phyloP scores from a whole-genome alignment of 352 stramenopile genomes.

The Aphanomyces euteiches region DNA sequence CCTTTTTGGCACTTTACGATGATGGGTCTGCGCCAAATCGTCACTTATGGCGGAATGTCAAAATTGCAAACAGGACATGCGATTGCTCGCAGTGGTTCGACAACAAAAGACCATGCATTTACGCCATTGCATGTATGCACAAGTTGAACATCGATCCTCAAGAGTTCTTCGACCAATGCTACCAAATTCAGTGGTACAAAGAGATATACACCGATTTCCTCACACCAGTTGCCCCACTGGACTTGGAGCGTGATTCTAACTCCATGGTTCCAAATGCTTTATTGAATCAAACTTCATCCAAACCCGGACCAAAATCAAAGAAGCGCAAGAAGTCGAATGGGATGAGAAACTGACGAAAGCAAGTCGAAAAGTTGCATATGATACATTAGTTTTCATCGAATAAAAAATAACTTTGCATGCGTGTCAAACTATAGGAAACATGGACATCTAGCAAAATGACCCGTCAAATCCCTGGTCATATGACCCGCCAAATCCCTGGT shows the following conservation, averaged over 20 bases:
- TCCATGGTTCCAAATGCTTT: background rate
- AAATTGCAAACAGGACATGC: background rate
- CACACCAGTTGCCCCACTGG: background rate
- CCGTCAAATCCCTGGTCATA: no score
- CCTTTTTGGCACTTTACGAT: background rate
- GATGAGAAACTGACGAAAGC: background rate
- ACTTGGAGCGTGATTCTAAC: background rate
- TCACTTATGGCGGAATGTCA: background rate
- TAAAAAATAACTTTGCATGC: no score
- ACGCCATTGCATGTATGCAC: background rate
- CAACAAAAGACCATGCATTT: background rate
- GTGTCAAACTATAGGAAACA: no score
- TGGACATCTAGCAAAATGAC: no score
- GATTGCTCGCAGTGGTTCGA: conserved; percentile 1
- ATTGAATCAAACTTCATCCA: background rate
- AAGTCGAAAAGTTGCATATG: background rate
- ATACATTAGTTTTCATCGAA: background rate
- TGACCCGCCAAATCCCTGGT: no score
- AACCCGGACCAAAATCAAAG: background rate
- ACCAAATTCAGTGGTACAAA: background rate
- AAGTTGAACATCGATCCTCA: background rate
- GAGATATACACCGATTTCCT: background rate
- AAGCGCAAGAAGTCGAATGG: background rate
- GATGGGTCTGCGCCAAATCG: background rate
- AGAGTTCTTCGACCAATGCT: background rate